phyloP scores from a whole-genome alignment of 2,329 filamentous ascomycete genomes.

The Paraphaeosphaeria sporulosa region DNA sequence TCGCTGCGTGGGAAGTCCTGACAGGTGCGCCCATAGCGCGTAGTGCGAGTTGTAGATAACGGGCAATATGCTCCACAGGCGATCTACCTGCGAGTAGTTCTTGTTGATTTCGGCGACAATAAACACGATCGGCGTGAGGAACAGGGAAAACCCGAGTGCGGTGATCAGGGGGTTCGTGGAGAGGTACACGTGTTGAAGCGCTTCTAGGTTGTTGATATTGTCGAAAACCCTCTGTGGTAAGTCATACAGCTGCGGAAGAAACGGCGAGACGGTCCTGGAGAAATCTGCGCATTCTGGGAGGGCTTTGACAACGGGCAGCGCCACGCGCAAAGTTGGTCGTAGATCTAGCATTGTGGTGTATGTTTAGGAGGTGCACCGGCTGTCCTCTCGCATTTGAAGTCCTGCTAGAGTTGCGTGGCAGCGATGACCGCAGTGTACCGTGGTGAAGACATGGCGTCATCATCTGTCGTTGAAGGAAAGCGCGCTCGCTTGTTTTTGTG shows the following conservation, averaged over 20 bases:
- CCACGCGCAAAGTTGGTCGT: slow-evolving; percentile 40
- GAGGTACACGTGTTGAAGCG: slow-evolving; percentile 75
- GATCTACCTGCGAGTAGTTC: slow-evolving; percentile 97
- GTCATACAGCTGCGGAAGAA: slow-evolving; percentile 68
- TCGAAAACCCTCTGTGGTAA: slow-evolving; percentile 58
- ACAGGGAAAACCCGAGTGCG: slow-evolving; percentile 74
- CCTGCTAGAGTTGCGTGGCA: background rate
- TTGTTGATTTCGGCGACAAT: slow-evolving; percentile 82
- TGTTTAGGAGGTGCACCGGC: background rate
- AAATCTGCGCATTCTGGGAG: slow-evolving; percentile 81
- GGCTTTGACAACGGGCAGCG: slow-evolving; percentile 74
- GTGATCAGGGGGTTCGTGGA: slow-evolving; percentile 86
- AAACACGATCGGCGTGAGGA: slow-evolving; percentile 75
- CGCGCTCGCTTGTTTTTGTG: slow-evolving; percentile 18
- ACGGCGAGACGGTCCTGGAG: slow-evolving; percentile 76
- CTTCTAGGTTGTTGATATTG: slow-evolving; percentile 66
- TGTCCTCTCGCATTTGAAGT: background rate
- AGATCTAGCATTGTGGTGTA: slow-evolving; percentile 54
- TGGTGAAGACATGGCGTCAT: slow-evolving; percentile 36
- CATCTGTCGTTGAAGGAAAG: slow-evolving; percentile 15
- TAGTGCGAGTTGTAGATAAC: slow-evolving; percentile 88
- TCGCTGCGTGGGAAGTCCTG: slow-evolving; percentile 72
- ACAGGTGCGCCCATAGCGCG: slow-evolving; percentile 79
- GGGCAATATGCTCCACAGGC: slow-evolving; percentile 89
- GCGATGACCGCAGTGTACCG: background rate